Conservation (phyloP, 228 moss, liverwort and hornwort species). For the Sphagnum fallax region DNA sequence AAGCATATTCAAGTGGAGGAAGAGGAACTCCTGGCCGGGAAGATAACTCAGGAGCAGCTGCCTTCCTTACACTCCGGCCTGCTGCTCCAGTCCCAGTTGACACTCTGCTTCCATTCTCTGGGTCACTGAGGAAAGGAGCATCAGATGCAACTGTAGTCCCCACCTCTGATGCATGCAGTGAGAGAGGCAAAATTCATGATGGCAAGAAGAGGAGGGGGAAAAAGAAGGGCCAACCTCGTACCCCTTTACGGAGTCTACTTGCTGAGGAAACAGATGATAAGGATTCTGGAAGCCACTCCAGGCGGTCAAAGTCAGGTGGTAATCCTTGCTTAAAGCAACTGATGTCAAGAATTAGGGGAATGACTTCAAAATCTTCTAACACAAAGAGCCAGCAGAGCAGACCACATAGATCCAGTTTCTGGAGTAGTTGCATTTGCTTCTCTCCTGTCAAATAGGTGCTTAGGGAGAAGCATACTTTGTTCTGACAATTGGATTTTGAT, state of each 20-base stretch:
- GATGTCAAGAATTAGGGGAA: constrained; percentile 26
- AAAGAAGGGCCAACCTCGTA: constrained; percentile 26
- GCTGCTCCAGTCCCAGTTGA: constrained; percentile 30
- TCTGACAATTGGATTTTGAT: background rate
- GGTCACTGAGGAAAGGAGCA: constrained; percentile 16
- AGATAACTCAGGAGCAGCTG: constrained; percentile 21
- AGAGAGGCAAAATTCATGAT: constrained; percentile 17
- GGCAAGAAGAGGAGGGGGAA: constrained; percentile 22
- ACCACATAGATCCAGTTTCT: constrained; percentile 21
- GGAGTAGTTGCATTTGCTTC: constrained; percentile 46
- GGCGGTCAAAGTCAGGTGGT: constrained; percentile 11
- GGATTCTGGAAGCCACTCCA: background rate
- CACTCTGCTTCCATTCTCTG: constrained; percentile 12
- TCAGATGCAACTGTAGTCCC: constrained; percentile 8
- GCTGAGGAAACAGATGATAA: constrained; percentile 22
- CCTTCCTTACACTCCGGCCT: background rate
- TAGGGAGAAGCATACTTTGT: background rate
- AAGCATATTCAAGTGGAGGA: constrained; percentile 51
- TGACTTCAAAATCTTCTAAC: constrained; percentile 19
- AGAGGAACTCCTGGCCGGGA: constrained; percentile 49
- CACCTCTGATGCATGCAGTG: constrained; percentile 12
- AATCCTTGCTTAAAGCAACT: constrained; percentile 39
- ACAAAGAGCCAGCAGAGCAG: constrained; percentile 19
- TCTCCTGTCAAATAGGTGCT: constrained; percentile 11
- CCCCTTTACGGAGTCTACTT: constrained; percentile 24